These are phyloP conservation scores for Penicillium maclennaniae DNA, from an alignment of 495 filamentous ascomycete species.

Conservation along the genomic window DNA sequence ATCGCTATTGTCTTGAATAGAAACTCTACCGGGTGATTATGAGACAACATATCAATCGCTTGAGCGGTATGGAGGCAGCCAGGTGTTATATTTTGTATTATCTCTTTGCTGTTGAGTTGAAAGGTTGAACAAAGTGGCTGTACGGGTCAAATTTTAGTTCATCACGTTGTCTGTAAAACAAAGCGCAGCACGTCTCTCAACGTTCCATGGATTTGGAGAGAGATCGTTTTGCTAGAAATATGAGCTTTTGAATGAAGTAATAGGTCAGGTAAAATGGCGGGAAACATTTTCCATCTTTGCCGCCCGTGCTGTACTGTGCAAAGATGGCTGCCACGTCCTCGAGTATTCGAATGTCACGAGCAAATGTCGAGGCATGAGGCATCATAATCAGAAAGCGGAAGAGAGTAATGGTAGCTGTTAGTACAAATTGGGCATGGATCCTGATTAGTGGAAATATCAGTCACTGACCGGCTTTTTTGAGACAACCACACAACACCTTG, in stretches of 20 bases:
- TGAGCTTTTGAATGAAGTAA: slow-evolving; percentile 15
- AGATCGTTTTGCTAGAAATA: slow-evolving; percentile 9
- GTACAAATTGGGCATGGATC: slow-evolving; percentile 26
- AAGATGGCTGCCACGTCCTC: slow-evolving; percentile 13
- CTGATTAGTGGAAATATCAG: not conserved
- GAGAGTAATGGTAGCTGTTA: slow-evolving; percentile 20
- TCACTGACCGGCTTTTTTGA: not conserved
- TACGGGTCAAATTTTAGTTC: too few species aligned
- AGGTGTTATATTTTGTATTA: too few species aligned
- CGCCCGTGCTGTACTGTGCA: not conserved
- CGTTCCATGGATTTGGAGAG: not conserved
- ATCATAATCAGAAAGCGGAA: slow-evolving; percentile 20
- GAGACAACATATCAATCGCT: too few species aligned
- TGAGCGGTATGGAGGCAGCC: too few species aligned
- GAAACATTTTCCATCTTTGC: slow-evolving; percentile 9
- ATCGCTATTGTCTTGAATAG: too few species aligned
- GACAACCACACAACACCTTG: not conserved
- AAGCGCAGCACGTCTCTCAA: not conserved
- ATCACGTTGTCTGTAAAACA: too few species aligned
- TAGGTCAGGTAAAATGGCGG: slow-evolving; percentile 21
- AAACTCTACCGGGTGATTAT: too few species aligned
- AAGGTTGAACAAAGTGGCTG: too few species aligned
- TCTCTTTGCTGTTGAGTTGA: too few species aligned
- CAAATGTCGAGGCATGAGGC: slow-evolving; percentile 12
- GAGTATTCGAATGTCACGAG: slow-evolving; percentile 16